Percentiles rank a stretch among this genome's conserved stretches.
Evolutionary conservation across 2,329 filamentous ascomycete genomes (phyloP).

Genomic region (Colletotrichum chrysophilum): DNA sequence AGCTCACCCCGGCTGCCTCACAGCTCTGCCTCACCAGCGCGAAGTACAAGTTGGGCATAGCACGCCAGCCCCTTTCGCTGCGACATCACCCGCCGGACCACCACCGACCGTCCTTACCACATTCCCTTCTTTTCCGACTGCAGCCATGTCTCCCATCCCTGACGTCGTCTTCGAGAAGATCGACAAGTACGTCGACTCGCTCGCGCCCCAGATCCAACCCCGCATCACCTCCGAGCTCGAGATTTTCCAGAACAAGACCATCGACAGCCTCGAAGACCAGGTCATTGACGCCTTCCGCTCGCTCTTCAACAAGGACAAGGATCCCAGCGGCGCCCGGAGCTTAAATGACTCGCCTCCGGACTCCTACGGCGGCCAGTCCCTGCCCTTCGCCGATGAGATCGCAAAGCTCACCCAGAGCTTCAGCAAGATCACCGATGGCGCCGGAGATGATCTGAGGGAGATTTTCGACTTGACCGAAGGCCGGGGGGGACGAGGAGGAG

Average conservation of each 20-base stretch:
- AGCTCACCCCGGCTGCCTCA: neutral
- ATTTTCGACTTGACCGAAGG: conserved; percentile 49
- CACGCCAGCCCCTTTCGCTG: neutral
- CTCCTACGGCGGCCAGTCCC: conserved; percentile 43
- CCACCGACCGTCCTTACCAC: neutral
- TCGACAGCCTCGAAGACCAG: conserved; percentile 49
- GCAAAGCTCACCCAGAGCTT: conserved; percentile 45
- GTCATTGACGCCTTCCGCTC: conserved; percentile 49
- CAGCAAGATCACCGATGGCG: conserved; percentile 42
- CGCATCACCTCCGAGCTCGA: conserved; percentile 50
- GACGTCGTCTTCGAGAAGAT: conserved; percentile 49
- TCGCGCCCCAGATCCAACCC: conserved; percentile 50
- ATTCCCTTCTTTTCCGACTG: neutral
- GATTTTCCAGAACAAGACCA: conserved; percentile 47
- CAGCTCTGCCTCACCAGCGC: neutral
- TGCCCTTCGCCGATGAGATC: conserved; percentile 53
- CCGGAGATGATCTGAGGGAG: conserved; percentile 45
- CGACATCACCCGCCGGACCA: neutral
- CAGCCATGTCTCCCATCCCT: conserved; percentile 40
- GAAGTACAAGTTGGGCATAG: conserved; percentile 6
- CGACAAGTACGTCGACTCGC: conserved; percentile 52
- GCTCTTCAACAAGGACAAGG: conserved; percentile 42
- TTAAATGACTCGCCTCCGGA: conserved; percentile 41
- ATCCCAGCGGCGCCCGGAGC: conserved; percentile 22
- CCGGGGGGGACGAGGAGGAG: neutral